Evolutionary conservation across 257 asterid species (phyloP), one percentile per base, ranked within the genome.

Genomic region (Penstemon barbatus): DNA sequence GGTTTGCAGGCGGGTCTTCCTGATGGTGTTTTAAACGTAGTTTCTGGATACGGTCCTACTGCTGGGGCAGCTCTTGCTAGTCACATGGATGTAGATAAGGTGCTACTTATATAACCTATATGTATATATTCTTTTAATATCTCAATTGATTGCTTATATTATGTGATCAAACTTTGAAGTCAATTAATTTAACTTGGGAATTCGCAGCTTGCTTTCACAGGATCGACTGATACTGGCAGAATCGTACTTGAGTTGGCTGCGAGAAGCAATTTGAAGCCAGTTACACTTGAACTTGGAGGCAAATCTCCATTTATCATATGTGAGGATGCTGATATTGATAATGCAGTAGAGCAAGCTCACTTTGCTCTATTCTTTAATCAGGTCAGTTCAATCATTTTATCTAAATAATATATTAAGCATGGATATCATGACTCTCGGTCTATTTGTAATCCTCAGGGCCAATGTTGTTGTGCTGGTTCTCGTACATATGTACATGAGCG

Each of bases 41-140:
- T 90, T 15, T 75, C 93, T 6, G 95, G 97, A 44, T 87, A 7
- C 3, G 97, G 95, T 48, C 91, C 85, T 9, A 86, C 94, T 39
- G 97, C 97, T 5, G 97, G 97, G 74, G 97, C 95, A 8, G 86
- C 97, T 74, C 91, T 90, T 40, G 88, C 89, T 12, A 78, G 91
- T 67, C 97, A 90, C 72, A 90, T 87, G 95, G 97, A 90, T n/a
- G 90, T 90, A 15, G 97, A 90, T 79, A 87, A 86, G 95, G 97
- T 87, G 48, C 60, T 66, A 25, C 33, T 25, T 25, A 25, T 25
- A 25, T 4, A 45, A 42, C 7, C 41, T 57, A 3, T 36, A 44
- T 11, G 46, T 56, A 18, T 0, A 18, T 43, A 1, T 25, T 25
- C 9, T 6, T 55, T 55, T 18, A 19, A 55, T 25, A 25, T 25